Conservation (phyloP, 23 red algal genomes). For the Pyropia yezoensis region DNA sequence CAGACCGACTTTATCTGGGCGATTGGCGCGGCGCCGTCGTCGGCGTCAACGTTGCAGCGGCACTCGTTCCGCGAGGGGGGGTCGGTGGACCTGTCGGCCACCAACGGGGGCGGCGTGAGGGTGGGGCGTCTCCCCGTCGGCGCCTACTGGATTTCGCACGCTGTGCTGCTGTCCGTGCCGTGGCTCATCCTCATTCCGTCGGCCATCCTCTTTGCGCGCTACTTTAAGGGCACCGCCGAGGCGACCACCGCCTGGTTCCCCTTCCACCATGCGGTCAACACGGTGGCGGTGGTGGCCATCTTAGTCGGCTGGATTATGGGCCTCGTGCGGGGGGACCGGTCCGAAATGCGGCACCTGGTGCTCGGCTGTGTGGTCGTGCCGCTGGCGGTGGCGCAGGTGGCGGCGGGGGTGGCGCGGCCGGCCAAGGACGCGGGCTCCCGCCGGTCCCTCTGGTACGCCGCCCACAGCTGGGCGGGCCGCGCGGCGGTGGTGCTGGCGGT, state of each 20-base stretch:
- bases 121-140: background rate
- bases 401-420: conserved; percentile 24
- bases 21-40: conserved; percentile 11
- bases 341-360: conserved; percentile 27
- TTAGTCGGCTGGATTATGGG: conserved; percentile 42
- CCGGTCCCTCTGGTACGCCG: conserved; percentile 16
- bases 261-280: conserved; percentile 37
- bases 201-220: conserved; percentile 40
- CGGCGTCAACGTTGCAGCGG: conserved; percentile 1
- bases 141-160: conserved; percentile 26
- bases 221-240: conserved; percentile 30
- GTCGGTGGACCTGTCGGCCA: conserved; percentile 3
- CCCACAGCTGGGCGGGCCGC: conserved; percentile 15
- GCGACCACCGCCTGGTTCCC: conserved; percentile 14
- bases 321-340: conserved; percentile 14
- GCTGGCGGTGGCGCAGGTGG: conserved; percentile 19
- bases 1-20: conserved; percentile 28
- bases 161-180: conserved; percentile 30
- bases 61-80: background rate
- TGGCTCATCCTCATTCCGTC: conserved; percentile 51
- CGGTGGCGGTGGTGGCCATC: conserved; percentile 6
- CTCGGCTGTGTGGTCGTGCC: conserved; percentile 31
- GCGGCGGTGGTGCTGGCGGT: conserved; percentile 14
- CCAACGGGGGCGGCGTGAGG: background rate
- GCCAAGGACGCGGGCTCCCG: conserved; percentile 5